Evolutionary conservation across 208 protist species (phyloP), one percentile per base, ranked within the genome.

Genomic region (Trypanosoma vivax): DNA sequence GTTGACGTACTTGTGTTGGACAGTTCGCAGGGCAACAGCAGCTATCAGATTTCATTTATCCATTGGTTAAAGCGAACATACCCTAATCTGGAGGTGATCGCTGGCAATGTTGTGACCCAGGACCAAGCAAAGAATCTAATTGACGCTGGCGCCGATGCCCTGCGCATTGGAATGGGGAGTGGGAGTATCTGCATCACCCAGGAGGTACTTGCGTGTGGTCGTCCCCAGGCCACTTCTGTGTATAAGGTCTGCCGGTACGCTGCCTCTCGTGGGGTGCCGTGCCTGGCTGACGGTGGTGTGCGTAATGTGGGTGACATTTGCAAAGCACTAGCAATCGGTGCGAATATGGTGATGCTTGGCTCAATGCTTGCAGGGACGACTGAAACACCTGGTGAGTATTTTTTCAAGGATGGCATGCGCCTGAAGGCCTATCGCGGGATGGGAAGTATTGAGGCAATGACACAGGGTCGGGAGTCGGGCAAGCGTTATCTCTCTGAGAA

Each of bases 111-210:
- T 3, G 97, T 98, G 43, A 99, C 97, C 19, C 78, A 86, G 37
- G 79, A 84, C 38, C 96, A 98, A 78, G 95, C 96, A 5, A 88
- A 97, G 76, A 90, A 97, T 61, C 77, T 98, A 7, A 98, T 98
- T 43, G 85, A 96, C 52, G 96, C 96, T 24, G 97, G 97, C 33
- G 96, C 92, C 9, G 97, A 99, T 65, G 94, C 68, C 24, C 80
- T 99, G 11, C 92, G 96, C 57, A 92, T 99, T 24, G 97, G 97
- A 35, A 99, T 99, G 94, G 97, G 97, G 56, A 90, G 86, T 30
- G 97, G 97, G 21, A 98, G 92, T 57, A 99, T 99, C 71, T 99
- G 95, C 89, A 98, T 96, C 53, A 98, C 97, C 23, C 96, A 98
- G 73, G 94, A 98, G 70, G 74, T 97, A 25, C 82, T 92, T 49